Conservation (phyloP, 441 rosid genomes). For the Arabidopsis lyrata region DNA sequence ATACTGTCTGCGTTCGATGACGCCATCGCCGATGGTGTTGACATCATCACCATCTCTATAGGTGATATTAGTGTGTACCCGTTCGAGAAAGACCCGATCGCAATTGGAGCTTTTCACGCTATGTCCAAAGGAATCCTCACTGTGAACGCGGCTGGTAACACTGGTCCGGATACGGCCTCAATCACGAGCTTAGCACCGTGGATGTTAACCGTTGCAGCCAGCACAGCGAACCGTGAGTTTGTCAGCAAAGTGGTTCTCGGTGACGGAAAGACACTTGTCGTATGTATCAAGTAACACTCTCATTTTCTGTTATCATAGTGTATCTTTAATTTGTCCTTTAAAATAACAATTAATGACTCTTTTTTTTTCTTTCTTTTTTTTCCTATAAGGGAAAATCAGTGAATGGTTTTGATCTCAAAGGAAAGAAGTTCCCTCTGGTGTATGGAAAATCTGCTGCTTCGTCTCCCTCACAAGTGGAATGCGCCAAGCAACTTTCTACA, state of each 20-base stretch:
- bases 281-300: conserved; percentile 29
- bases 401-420: conserved; percentile 46
- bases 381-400: conserved; percentile 56
- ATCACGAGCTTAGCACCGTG: conserved; percentile 43
- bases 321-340: neutral
- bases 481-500: conserved; percentile 14
- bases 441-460: conserved; percentile 2
- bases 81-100: conserved; percentile 10
- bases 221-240: conserved; percentile 42
- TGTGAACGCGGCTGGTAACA: conserved; percentile 46
- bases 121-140: conserved; percentile 49
- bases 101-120: conserved; percentile 52
- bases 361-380: neutral
- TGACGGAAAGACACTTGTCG: conserved; percentile 41
- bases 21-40: conserved; percentile 55
- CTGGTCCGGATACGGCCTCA: conserved; percentile 25
- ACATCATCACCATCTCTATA: conserved; percentile 43
- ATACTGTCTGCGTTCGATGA: conserved; percentile 53
- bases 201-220: conserved; percentile 49
- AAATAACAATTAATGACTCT: neutral
- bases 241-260: conserved; percentile 39
- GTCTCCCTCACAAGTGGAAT: neutral
- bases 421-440: conserved; percentile 50
- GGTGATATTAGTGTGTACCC: conserved; percentile 30
- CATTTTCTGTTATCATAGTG: neutral